These are phyloP conservation scores for baker's yeast (Saccharomyces cerevisiae) DNA, from an alignment of 805 yeast species.

Conservation along the genomic window DNA sequence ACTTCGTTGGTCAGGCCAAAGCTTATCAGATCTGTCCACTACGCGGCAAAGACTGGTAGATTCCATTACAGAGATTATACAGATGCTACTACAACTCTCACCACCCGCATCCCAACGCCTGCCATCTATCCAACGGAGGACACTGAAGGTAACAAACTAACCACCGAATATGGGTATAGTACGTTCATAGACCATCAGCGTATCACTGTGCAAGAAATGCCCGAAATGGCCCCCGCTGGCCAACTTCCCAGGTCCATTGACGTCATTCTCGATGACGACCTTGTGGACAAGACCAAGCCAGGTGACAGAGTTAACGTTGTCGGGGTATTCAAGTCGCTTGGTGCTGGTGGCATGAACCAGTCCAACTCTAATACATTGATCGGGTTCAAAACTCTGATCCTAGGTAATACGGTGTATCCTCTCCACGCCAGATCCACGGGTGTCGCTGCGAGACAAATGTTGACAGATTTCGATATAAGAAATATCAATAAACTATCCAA, in stretches of 20 bases:
- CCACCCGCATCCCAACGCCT: slow-evolving; percentile 43
- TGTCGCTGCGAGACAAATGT: slow-evolving; percentile 57
- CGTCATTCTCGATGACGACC: slow-evolving; percentile 86
- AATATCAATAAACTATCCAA: slow-evolving; percentile 75
- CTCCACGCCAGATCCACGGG: slow-evolving; percentile 83
- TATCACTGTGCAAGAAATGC: slow-evolving; percentile 91
- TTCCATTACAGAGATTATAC: slow-evolving; percentile 88
- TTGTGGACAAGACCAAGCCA: slow-evolving; percentile 87
- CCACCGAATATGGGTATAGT: slow-evolving; percentile 87
- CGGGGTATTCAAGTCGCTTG: slow-evolving; percentile 88
- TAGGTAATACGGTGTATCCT: slow-evolving; percentile 85
- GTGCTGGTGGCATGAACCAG: slow-evolving; percentile 43
- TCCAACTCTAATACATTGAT: slow-evolving; percentile 38
- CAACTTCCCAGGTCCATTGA: slow-evolving; percentile 92
- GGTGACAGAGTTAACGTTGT: slow-evolving; percentile 93
- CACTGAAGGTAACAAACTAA: slow-evolving; percentile 77
- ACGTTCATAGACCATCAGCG: slow-evolving; percentile 93
- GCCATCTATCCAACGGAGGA: slow-evolving; percentile 91
- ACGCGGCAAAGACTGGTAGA: slow-evolving; percentile 72
- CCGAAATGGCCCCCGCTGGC: slow-evolving; percentile 96
- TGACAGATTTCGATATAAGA: slow-evolving; percentile 77
- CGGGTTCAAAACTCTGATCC: slow-evolving; percentile 70
- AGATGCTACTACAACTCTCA: slow-evolving; percentile 82
- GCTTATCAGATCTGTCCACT: slow-evolving; percentile 83
- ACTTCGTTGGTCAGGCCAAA: slow-evolving; percentile 92